These are phyloP conservation scores for Rutstroemia sp. DNA, from an alignment of 2,329 filamentous ascomycete genomes.

Conservation along the genomic window DNA sequence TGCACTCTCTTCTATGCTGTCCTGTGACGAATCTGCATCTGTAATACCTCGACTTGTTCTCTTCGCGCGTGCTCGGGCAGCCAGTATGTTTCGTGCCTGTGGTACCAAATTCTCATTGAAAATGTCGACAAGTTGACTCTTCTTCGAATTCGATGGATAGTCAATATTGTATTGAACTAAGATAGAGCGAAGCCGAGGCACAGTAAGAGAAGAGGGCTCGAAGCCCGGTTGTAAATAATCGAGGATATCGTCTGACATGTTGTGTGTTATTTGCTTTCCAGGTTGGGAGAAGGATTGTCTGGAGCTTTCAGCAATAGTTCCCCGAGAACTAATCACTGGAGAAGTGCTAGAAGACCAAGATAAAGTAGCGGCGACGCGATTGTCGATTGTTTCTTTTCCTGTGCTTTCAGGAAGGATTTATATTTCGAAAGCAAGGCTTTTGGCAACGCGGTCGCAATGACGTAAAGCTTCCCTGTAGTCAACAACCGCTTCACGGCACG, in stretches of 20 bases:
- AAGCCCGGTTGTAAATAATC: constrained; percentile 85
- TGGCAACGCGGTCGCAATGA: constrained; percentile 7
- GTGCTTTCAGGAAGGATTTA: neutral
- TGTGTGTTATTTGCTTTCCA: neutral
- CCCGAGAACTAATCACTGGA: neutral
- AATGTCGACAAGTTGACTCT: constrained; percentile 76
- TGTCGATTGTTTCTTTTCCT: neutral
- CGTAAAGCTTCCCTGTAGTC: neutral
- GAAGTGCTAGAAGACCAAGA: neutral
- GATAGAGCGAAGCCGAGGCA: constrained; percentile 83
- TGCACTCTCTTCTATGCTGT: neutral
- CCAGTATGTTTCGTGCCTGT: constrained; percentile 68
- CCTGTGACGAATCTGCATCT: constrained; percentile 43
- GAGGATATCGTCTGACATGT: constrained; percentile 10
- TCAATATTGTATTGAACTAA: constrained; percentile 80
- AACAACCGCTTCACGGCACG: neutral
- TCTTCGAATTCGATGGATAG: constrained; percentile 87
- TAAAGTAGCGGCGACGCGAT: neutral
- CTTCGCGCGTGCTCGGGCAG: constrained; percentile 69
- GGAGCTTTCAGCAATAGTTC: neutral
- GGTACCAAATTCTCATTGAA: constrained; percentile 75
- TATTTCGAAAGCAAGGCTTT: neutral
- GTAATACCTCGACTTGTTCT: constrained; percentile 82
- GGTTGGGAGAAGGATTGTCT: neutral
- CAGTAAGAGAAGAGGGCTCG: constrained; percentile 74